Evolutionary conservation across 805 yeast species (phyloP), one percentile per base, ranked within the genome.

Genomic region (Saturnispora ahearnii): DNA sequence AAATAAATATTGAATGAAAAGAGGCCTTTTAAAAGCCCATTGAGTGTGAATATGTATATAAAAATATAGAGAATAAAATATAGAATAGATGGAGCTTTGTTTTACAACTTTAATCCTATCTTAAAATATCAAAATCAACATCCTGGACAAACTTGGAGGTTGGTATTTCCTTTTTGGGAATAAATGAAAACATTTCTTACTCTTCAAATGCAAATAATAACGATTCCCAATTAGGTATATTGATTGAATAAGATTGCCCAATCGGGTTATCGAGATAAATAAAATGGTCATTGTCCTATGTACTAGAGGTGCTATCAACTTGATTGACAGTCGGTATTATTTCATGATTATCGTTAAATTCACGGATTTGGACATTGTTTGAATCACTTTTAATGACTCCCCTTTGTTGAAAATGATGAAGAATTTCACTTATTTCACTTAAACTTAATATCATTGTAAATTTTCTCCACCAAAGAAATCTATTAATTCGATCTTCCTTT

Each of bases 381-480:
- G 34, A 30, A 3, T 41, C 36, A 5, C 31, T 9, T 9, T 50
- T 49, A 12, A 57, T 41, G 10, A 57, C 38, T 5, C 53, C 58
- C 33, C 57, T 51, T 28, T 46, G 49, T 18, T 55, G 49, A 37
- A 62, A 45, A 49, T 56, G 49, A 11, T 51, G 51, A 12, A 58
- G 12, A 5, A 61, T 56, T 38, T 59, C 59, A 36, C 49, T 49
- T 15, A 60, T 48, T 28, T 63, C 66, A 5, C 63, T 62, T 8
- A 57, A 45, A 26, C 49, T 51, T 49, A 66, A 51, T 26, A 66
- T 34, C 59, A 55, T 55, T 18, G 62, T 51, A 11, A 68, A 51
- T 42, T 63, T 56, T 56, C 81, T 67, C 57, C 76, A 77, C 81
- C 81, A 77, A 49, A 81, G 55, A 58, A 81, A 81, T 52, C 87